A percentile compares a stretch with the other conserved stretches of the same genome.
phyloP scores from a whole-genome alignment of 2,329 filamentous ascomycete species.

The Alternaria panax region DNA sequence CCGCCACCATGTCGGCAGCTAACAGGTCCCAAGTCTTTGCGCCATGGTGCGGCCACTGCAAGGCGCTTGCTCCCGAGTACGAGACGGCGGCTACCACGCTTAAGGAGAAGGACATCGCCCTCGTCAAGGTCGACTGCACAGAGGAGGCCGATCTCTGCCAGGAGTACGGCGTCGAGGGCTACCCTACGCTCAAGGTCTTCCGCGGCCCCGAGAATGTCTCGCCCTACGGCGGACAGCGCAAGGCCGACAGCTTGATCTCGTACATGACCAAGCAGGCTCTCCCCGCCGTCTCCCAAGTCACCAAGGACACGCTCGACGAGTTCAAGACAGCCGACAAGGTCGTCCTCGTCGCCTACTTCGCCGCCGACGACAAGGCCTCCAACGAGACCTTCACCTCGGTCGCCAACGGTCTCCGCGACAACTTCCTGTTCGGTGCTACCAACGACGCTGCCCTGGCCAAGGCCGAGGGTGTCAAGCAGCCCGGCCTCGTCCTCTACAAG shows the following conservation, averaged over 20 bases:
- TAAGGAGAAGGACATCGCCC: slow-evolving; percentile 86
- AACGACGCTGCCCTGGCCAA: slow-evolving; percentile 85
- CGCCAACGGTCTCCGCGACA: slow-evolving; percentile 80
- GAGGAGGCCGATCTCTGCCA: slow-evolving; percentile 92
- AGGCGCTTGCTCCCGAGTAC: slow-evolving; percentile 93
- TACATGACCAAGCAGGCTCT: slow-evolving; percentile 99
- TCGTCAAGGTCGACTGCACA: slow-evolving; percentile 94
- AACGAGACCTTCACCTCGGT: slow-evolving; percentile 84
- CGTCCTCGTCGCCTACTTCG: slow-evolving; percentile 88
- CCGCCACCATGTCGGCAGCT: slow-evolving; percentile 44
- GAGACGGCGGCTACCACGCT: slow-evolving; percentile 83
- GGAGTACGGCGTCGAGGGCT: slow-evolving; percentile 89
- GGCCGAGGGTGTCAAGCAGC: slow-evolving; percentile 86
- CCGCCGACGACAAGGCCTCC: slow-evolving; percentile 78
- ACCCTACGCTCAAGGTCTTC: slow-evolving; percentile 99
- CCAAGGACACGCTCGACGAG: slow-evolving; percentile 83
- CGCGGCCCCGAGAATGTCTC: slow-evolving; percentile 81
- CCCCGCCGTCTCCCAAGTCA: slow-evolving; percentile 85
- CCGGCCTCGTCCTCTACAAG: slow-evolving; percentile 94
- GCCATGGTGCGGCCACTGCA: slow-evolving; percentile 98
- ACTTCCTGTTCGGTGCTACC: slow-evolving; percentile 89
- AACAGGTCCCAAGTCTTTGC: slow-evolving; percentile 75
- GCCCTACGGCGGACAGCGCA: slow-evolving; percentile 88
- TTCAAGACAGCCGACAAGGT: slow-evolving; percentile 99
- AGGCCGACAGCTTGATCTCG: slow-evolving; percentile 76